These are phyloP conservation scores for Penicillium sp. DNA, from an alignment of 2,329 filamentous ascomycete genomes.

Conservation along the genomic window DNA sequence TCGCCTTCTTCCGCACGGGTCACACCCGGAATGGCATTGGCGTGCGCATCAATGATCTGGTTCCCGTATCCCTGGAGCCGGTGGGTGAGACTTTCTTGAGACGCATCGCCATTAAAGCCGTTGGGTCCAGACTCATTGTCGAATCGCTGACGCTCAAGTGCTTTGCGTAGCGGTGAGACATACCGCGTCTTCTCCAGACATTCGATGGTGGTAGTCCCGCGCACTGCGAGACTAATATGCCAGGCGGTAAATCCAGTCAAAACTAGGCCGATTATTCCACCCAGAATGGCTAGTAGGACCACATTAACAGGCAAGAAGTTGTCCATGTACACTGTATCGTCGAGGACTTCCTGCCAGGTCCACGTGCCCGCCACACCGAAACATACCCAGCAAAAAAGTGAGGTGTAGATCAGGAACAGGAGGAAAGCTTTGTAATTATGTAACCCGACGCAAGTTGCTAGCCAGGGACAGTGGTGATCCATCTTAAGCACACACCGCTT, in stretches of 20 bases:
- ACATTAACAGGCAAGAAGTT: conserved; percentile 85
- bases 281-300: conserved; percentile 80
- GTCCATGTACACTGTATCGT: conserved; percentile 69
- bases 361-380: conserved; percentile 77
- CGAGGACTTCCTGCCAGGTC: conserved; percentile 82
- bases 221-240: conserved; percentile 80
- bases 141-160: conserved; percentile 65
- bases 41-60: conserved; percentile 77
- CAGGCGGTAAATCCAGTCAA: conserved; percentile 86
- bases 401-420: conserved; percentile 87
- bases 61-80: conserved; percentile 65
- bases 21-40: conserved; percentile 77
- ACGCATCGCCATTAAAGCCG: conserved; percentile 12
- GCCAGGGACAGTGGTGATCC: conserved; percentile 99
- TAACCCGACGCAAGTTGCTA: conserved; percentile 91
- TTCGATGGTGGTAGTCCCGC: conserved; percentile 91
- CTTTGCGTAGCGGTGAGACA: conserved; percentile 73
- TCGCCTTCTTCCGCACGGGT: conserved; percentile 82
- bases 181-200: conserved; percentile 95
- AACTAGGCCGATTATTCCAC: conserved; percentile 88
- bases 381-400: conserved; percentile 77
- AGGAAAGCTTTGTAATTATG: conserved; percentile 95
- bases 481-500: conserved; percentile 95
- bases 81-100: conserved; percentile 39
- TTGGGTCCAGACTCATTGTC: conserved; percentile 47